These are phyloP conservation scores for Penicillium samsonianum DNA, from an alignment of 495 filamentous ascomycete species.

Conservation along the genomic window DNA sequence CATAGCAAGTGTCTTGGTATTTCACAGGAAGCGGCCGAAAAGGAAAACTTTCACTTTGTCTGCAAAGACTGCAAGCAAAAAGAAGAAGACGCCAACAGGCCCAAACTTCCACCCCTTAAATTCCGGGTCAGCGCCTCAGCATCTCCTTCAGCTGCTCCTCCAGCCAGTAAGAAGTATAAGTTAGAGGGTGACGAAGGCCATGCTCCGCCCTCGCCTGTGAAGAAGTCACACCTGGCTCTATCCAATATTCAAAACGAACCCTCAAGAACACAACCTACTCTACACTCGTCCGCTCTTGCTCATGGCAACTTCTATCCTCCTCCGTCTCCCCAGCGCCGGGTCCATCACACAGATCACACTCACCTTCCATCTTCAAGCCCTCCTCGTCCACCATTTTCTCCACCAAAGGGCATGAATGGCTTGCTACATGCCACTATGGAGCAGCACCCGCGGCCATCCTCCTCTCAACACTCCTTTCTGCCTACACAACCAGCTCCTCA, in stretches of 20 bases:
- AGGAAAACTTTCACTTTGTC: constrained; percentile 86
- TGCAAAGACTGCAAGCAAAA: constrained; percentile 75
- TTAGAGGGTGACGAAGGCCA: constrained; percentile 23
- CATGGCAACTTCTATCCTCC: constrained; percentile 38
- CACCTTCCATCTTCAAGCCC: constrained; percentile 34
- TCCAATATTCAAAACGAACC: constrained; percentile 25
- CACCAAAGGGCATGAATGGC: constrained; percentile 39
- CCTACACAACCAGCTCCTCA: constrained; percentile 36
- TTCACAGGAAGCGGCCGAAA: constrained; percentile 71
- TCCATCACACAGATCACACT: constrained; percentile 28
- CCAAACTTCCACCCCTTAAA: constrained; percentile 73
- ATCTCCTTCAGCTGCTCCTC: constrained; percentile 39
- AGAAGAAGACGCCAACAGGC: constrained; percentile 61
- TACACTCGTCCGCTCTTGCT: constrained; percentile 24
- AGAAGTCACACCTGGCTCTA: constrained; percentile 30
- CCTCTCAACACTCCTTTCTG: constrained; percentile 33
- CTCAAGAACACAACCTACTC: constrained; percentile 19
- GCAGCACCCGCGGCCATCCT: constrained; percentile 28
- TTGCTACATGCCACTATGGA: constrained; percentile 24
- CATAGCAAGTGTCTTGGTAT: constrained; percentile 90
- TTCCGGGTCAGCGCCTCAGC: constrained; percentile 58
- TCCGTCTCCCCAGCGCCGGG: constrained; percentile 45
- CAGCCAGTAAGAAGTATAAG: constrained; percentile 28
- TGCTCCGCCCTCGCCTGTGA: constrained; percentile 34
- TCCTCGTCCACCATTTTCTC: constrained; percentile 41